These are phyloP conservation scores for Aureobasidium vineae DNA, from an alignment of 2,329 filamentous ascomycete species.

Conservation along the genomic window DNA sequence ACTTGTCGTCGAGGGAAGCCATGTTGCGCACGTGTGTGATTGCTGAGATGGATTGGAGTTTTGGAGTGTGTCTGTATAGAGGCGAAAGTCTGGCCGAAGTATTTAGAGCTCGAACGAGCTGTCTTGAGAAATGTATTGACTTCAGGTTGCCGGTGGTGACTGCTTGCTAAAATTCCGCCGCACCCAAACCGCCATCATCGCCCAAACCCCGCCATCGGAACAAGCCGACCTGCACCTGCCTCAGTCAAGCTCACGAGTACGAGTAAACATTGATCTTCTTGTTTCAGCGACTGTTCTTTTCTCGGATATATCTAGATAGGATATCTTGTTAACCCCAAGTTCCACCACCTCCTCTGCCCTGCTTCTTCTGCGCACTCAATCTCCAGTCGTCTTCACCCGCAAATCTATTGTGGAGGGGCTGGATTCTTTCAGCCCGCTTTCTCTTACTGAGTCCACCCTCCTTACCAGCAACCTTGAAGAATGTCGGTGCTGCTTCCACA, in stretches of 20 bases:
- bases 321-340: conserved; percentile 70
- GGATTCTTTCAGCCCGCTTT: conserved; percentile 90
- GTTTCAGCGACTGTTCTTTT: not conserved
- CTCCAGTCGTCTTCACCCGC: conserved; percentile 94
- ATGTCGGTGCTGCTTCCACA: conserved; percentile 94
- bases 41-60: not conserved
- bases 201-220: conserved; percentile 20
- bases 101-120: conserved; percentile 31
- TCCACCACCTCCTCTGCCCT: conserved; percentile 82
- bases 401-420: conserved; percentile 92
- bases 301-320: not conserved
- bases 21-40: conserved; percentile 31
- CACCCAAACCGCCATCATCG: not conserved
- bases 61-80: not conserved
- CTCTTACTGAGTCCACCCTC: conserved; percentile 77
- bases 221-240: not conserved
- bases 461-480: conserved; percentile 94
- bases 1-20: conserved; percentile 38
- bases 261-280: no score
- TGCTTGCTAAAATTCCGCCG: conserved; percentile 20
- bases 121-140: conserved; percentile 28
- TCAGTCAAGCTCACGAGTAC: not conserved
- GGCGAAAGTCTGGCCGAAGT: not conserved
- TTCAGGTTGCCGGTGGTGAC: conserved; percentile 33
- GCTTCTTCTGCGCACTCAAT: conserved; percentile 79